Evolutionary conservation across 805 yeast species (phyloP).

Genomic region (Zygosaccharomyces gambellarensis): DNA sequence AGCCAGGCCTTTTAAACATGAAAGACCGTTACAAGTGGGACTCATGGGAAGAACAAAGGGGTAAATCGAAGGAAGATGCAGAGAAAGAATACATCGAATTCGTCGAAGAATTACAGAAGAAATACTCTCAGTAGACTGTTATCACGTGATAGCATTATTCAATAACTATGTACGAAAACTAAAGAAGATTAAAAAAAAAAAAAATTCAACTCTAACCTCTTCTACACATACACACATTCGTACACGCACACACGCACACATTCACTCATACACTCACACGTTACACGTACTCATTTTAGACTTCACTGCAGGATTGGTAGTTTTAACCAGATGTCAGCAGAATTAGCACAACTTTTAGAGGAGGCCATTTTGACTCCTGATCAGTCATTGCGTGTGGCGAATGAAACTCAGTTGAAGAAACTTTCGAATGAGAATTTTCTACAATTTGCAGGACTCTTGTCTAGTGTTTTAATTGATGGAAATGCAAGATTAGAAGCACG

Average conservation of each 20-base stretch:
- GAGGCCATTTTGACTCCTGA: constrained; percentile 70
- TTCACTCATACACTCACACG: no score
- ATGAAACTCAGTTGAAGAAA: constrained; percentile 69
- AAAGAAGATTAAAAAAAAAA: background rate
- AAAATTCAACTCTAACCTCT: background rate
- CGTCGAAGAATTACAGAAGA: constrained; percentile 57
- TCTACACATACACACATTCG: background rate
- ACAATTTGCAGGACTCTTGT: constrained; percentile 63
- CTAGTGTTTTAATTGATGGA: constrained; percentile 65
- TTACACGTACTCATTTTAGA: no score
- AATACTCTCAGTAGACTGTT: constrained; percentile 32
- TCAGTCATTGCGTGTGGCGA: constrained; percentile 61
- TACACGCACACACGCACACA: no score
- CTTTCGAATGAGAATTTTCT: constrained; percentile 74
- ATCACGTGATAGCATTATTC: background rate
- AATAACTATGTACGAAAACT: background rate
- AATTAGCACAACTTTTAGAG: constrained; percentile 68
- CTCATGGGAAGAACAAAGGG: constrained; percentile 87
- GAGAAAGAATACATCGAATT: constrained; percentile 72
- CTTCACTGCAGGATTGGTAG: background rate
- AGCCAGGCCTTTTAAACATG: constrained; percentile 90
- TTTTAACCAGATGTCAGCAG: constrained; percentile 27
- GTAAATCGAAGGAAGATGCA: constrained; percentile 84
- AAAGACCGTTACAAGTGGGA: constrained; percentile 98
- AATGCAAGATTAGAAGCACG: constrained; percentile 70